Base-by-base conservation (phyloP, 768 basidiomycete species). In the Trametes meyenii region DNA sequence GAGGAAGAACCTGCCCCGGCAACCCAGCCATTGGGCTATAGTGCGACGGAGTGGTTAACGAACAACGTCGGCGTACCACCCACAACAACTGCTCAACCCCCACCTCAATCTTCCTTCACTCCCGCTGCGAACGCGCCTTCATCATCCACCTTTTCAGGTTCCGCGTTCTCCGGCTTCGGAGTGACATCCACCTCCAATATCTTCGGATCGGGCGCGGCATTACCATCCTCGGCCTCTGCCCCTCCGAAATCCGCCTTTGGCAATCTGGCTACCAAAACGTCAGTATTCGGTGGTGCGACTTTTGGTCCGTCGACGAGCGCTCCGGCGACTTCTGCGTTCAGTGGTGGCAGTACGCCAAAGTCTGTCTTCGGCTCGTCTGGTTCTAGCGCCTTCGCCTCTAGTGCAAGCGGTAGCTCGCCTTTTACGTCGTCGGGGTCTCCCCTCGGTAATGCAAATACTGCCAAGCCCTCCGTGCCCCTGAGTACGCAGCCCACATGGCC, bases 21-120 rank as follows among this genome's bases (percentile, higher is more conserved):
- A 10, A 35, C 54, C n/a, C 62, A 67, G 10, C 53, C 68, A 17
- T 14, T 64, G 3, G n/a, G 44, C 1, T 21, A 43, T n/a, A 69
- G 66, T 62, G 71, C 68, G 50, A 72, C 70, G 54, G 76, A 68
- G 62, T 76, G 71, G 75, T 66, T 65, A 52, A 74, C 64, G 62
- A 76, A 65, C 50, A 71, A 69, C 38, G 74, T 75, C 61, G 73
- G 72, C 21, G 50, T 66, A 4, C 63, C 62, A 45, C 73, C 75
- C 24, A 63, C 73, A 4, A 61, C 65, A 14, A 59, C 26, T 12
- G 17, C 52, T 52, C 46, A 44, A 36, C 60, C 70, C 17, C 39
- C 53, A 19, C 23, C 56, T 21, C 67, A 68, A 14, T 55, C 72
- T 16, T 48, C 64, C 1, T 46, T 67, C 3, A 48, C 54, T 4